These are phyloP conservation scores for Saturnispora silvae DNA, from an alignment of 805 yeast genomes.

Conservation along the genomic window DNA sequence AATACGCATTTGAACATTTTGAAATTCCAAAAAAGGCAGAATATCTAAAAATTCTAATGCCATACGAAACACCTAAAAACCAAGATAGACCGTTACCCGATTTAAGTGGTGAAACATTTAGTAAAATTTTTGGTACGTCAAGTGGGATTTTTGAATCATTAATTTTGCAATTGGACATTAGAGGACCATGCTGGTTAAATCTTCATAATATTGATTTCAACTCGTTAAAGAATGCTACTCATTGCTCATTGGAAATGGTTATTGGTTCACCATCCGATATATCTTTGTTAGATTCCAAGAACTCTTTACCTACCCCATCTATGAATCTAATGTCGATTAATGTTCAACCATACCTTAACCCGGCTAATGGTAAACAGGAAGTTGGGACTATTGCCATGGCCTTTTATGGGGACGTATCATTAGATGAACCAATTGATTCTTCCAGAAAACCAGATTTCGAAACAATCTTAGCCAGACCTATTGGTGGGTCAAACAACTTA, in stretches of 20 bases:
- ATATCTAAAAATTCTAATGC: constrained; percentile 68
- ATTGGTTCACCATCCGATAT: constrained; percentile 40
- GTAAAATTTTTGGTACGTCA: constrained; percentile 69
- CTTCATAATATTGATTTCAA: constrained; percentile 53
- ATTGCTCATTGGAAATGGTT: constrained; percentile 69
- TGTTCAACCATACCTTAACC: constrained; percentile 71
- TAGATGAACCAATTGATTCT: constrained; percentile 64
- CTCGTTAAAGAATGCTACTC: constrained; percentile 54
- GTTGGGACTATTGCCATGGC: constrained; percentile 75
- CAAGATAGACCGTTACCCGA: constrained; percentile 44
- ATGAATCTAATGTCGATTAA: constrained; percentile 65
- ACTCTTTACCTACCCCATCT: constrained; percentile 58
- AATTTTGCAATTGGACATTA: constrained; percentile 68
- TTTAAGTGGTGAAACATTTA: constrained; percentile 65
- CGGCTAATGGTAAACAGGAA: constrained; percentile 71
- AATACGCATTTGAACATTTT: constrained; percentile 81
- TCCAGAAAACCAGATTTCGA: constrained; percentile 48
- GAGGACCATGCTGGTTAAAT: constrained; percentile 98
- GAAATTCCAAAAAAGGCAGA: constrained; percentile 72
- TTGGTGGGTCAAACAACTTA: constrained; percentile 44
- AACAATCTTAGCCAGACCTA: constrained; percentile 73
- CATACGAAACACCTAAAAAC: constrained; percentile 55
- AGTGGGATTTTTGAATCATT: constrained; percentile 74
- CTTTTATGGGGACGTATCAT: constrained; percentile 55
- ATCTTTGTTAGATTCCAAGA: constrained; percentile 30